A percentile compares a stretch with the other conserved stretches of the same genome.
Evolutionary conservation across 2,329 filamentous ascomycete genomes (phyloP).

Genomic region (Fusarium sp.): DNA sequence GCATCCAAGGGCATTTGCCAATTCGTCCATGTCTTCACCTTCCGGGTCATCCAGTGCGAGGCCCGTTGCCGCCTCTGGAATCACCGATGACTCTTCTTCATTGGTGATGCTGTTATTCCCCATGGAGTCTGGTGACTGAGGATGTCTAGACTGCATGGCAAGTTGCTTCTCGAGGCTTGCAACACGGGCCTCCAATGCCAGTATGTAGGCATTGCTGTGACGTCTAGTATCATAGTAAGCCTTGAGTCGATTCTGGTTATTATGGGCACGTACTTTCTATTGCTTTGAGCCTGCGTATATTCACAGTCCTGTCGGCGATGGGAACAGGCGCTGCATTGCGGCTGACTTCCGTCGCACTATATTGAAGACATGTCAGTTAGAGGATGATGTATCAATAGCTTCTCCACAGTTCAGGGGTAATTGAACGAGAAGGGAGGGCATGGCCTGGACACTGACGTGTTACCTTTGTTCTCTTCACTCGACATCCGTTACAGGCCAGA

Average conservation of each 20-base stretch:
- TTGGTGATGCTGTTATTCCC: neutral
- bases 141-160: neutral
- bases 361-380: neutral
- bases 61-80: too few relatives aligned
- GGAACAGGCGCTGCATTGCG: constrained; percentile 11
- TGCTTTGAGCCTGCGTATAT: constrained; percentile 16
- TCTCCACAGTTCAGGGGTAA: too few relatives aligned
- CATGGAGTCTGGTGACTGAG: constrained; percentile 3
- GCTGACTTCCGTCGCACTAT: constrained; percentile 19
- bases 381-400: too few relatives aligned
- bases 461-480: constrained; percentile 20
- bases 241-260: accelerated
- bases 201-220: constrained; percentile 15
- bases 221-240: neutral
- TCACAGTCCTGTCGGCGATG: constrained; percentile 15
- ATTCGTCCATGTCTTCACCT: constrained; percentile 11
- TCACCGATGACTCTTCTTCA: neutral
- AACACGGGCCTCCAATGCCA: constrained; percentile 15
- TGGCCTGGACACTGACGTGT: neutral
- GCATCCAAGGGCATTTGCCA: constrained; percentile 3
- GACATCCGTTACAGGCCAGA: constrained; percentile 14
- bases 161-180: constrained; percentile 8
- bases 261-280: constrained; percentile 1
- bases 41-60: too few relatives aligned
- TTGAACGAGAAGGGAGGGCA: too few relatives aligned